A percentile compares a stretch with the other conserved stretches of the same genome.
Evolutionary conservation across 2,329 filamentous ascomycete species (phyloP).

Genomic region (Lasiodiplodia gonubiensis): DNA sequence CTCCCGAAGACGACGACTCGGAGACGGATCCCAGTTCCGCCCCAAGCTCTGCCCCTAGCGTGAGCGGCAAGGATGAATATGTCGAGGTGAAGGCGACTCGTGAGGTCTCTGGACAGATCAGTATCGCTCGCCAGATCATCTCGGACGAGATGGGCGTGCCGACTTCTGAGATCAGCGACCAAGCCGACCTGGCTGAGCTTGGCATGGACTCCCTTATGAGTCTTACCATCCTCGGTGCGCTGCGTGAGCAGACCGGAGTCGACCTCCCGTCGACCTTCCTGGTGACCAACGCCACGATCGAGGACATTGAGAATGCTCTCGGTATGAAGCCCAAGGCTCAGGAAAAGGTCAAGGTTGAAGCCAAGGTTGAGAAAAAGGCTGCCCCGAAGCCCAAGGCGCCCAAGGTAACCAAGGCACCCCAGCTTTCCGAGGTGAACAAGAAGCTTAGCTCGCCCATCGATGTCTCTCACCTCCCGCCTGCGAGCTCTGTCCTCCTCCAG

Average conservation of each 20-base stretch:
- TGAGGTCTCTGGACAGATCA: constrained; percentile 46
- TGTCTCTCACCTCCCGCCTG: constrained; percentile 52
- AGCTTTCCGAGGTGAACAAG: constrained; percentile 57
- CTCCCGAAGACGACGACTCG: constrained; percentile 49
- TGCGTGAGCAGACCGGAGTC: constrained; percentile 57
- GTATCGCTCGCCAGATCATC: constrained; percentile 56
- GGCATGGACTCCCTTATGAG: constrained; percentile 62
- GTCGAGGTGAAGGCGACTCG: constrained; percentile 40
- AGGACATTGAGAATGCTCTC: constrained; percentile 69
- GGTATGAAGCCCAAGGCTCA: constrained; percentile 57
- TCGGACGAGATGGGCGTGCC: constrained; percentile 70
- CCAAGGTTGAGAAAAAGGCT: constrained; percentile 41
- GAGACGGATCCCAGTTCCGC: constrained; percentile 58
- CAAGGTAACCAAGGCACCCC: constrained; percentile 34
- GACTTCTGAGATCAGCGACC: constrained; percentile 58
- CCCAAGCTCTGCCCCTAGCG: constrained; percentile 49
- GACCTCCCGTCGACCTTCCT: constrained; percentile 62
- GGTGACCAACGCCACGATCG: constrained; percentile 65
- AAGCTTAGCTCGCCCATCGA: constrained; percentile 50
- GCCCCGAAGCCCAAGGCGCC: constrained; percentile 33
- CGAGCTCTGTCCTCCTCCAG: constrained; percentile 63
- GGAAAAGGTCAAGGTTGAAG: constrained; percentile 40
- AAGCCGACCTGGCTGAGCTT: constrained; percentile 66
- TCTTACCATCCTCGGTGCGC: constrained; percentile 57
- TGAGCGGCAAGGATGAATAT: constrained; percentile 49